These are phyloP conservation scores for Smittium mucronatum DNA, from an alignment of 371 early-diverging fungal species.

Conservation along the genomic window DNA sequence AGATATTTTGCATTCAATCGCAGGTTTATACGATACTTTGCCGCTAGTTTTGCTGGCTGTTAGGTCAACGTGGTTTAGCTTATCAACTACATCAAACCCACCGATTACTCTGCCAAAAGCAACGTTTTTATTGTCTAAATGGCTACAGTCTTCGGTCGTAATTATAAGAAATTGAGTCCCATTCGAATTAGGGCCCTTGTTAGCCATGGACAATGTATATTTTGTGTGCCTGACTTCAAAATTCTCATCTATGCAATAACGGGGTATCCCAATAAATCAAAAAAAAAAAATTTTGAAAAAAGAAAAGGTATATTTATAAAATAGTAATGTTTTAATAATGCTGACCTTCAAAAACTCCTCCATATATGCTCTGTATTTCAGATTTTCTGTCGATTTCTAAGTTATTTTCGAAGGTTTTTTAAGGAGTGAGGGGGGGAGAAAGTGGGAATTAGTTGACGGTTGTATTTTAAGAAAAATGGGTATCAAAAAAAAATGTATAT, in stretches of 20 bases:
- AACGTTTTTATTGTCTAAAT: conserved; percentile 98
- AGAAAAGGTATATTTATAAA: no score
- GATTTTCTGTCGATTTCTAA: not conserved
- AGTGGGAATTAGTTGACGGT: no score
- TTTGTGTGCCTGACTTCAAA: conserved; percentile 62
- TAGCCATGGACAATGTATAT: conserved; percentile 93
- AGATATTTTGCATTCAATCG: not conserved
- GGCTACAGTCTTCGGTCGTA: conserved; percentile 41
- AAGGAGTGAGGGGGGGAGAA: no score
- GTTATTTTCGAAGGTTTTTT: no score
- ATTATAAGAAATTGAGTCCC: conserved; percentile 84
- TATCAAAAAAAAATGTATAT: no score
- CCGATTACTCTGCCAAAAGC: conserved; percentile 92
- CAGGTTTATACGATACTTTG: not conserved
- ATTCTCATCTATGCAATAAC: conserved; percentile 71
- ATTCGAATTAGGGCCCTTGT: conserved; percentile 88
- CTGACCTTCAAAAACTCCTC: conserved; percentile 67
- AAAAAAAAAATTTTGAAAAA: no score
- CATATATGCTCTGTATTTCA: conserved; percentile 69
- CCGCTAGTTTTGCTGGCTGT: not conserved
- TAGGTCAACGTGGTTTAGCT: not conserved
- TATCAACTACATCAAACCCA: conserved; percentile 70
- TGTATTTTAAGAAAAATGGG: no score
- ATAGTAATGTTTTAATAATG: no score
- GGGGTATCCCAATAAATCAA: no score